Evolutionary conservation across 495 filamentous ascomycete genomes (phyloP), one percentile per base, ranked within the genome.

Genomic region (Xylaria bambusicola): DNA sequence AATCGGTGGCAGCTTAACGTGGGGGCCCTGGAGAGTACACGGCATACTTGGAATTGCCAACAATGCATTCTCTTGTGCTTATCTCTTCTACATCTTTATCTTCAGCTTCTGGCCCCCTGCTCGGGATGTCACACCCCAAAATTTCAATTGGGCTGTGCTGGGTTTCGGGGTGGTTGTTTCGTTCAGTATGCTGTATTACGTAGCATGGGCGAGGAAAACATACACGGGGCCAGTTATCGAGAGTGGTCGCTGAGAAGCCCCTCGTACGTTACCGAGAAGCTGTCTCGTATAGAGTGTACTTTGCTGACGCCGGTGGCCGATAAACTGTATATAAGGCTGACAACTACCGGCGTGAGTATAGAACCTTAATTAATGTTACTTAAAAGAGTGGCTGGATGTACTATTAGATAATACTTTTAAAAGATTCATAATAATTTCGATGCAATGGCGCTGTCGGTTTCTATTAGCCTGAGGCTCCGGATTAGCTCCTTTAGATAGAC

Each of bases 91-190:
- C 44, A 63, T 73, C 2, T 66, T 80, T 13, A 76, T 81, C 46
- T 81, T 77, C 71, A 75, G 69, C 36, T 77, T 78, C 48, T 80
- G 74, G 72, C 77, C 75, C 8, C 60, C 71, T 0, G 36, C 17
- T 13, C 62, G 61, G 1, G 69, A 70, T 0, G 70, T 75, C 8
- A 68, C 66, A 10, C 61, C 69, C 15, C 49, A 64, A 13, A 77
- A 56, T 13, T 76, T 79, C 66, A 79, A 80, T 60, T 80, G 76
- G 60, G 72, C 67, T 52, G 66, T 75, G 21, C 65, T 79, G 18
- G 66, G 77, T 1, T 73, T 76, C 8, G 70, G 61, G 7, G 61
- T 60, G 8, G 68, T 75, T 3, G 44, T 75, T 7, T 57, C 73
- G 6, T 59, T 74, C 12, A 66, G 69, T 55, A 58, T 70, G 7